Percentiles rank a stretch among this genome's conserved stretches.
These are phyloP conservation scores for Tephrocybe sp. DNA, from an alignment of 768 basidiomycete species.

Conservation along the genomic window DNA sequence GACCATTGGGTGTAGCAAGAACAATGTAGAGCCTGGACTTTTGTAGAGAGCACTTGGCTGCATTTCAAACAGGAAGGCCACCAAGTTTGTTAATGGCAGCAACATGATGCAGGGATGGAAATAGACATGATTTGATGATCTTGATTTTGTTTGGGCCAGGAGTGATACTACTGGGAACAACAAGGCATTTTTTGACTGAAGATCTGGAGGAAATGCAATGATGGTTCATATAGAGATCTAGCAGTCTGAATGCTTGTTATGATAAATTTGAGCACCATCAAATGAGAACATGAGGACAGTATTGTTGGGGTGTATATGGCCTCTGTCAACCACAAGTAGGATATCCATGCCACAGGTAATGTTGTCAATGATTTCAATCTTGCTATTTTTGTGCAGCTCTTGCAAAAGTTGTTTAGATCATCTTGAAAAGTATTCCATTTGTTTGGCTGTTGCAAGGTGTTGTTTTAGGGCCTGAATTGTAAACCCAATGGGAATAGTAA, in stretches of 20 bases:
- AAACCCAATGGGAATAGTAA: constrained; percentile 21
- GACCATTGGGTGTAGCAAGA: constrained; percentile 24
- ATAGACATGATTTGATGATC: constrained; percentile 28
- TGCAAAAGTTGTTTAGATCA: neutral
- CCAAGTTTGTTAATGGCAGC: constrained; percentile 20
- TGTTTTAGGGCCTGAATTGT: constrained; percentile 2
- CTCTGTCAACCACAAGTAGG: constrained; percentile 1
- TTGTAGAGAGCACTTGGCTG: constrained; percentile 1
- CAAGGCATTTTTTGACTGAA: constrained; percentile 25
- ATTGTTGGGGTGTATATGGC: constrained; percentile 14
- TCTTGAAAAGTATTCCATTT: neutral
- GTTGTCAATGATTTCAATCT: constrained; percentile 12
- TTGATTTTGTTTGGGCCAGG: constrained; percentile 33
- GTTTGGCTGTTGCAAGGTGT: neutral
- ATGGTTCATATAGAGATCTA: constrained; percentile 30
- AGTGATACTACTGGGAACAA: constrained; percentile 29
- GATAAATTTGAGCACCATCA: constrained; percentile 33
- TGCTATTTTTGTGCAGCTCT: neutral
- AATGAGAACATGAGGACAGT: constrained; percentile 29
- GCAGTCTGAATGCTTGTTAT: constrained; percentile 22
- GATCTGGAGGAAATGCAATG: constrained; percentile 19
- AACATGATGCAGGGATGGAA: constrained; percentile 24
- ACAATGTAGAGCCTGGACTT: constrained; percentile 16
- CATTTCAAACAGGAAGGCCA: constrained; percentile 17
- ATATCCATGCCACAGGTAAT: constrained; percentile 11